phyloP scores from a whole-genome alignment of 345 rosid genomes.

The Salix udensis region DNA sequence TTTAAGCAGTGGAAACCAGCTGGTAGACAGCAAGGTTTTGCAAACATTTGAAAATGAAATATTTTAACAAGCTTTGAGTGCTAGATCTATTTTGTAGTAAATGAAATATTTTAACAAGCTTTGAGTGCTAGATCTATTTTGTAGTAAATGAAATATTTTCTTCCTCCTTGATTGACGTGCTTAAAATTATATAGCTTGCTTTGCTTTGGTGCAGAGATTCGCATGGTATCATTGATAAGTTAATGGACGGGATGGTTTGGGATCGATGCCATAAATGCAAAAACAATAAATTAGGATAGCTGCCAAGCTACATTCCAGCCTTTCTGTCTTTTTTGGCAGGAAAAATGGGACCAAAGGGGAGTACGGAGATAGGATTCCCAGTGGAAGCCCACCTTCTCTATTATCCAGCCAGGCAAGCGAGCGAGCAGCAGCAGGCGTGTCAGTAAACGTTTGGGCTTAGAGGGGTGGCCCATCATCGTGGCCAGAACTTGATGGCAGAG shows the following conservation, averaged over 20 bases:
- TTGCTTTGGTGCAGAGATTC: neutral
- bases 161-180: no score
- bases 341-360: neutral
- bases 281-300: neutral
- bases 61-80: no score
- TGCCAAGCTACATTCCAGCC: no score
- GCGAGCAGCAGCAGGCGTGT: neutral
- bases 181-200: no score
- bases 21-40: conserved; percentile 50
- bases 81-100: no score
- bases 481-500: conserved; percentile 19
- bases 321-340: neutral
- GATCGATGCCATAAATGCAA: neutral
- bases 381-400: neutral
- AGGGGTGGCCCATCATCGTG: neutral
- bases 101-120: no score
- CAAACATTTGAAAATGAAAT: conserved; percentile 26
- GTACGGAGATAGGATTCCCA: neutral
- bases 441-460: neutral
- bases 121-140: no score
- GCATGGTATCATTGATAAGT: neutral
- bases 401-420: neutral
- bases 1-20: conserved; percentile 44
- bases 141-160: no score
- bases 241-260: neutral